These are phyloP conservation scores for Colletotrichum navitas DNA, from an alignment of 2,329 filamentous ascomycete genomes.

Conservation along the genomic window DNA sequence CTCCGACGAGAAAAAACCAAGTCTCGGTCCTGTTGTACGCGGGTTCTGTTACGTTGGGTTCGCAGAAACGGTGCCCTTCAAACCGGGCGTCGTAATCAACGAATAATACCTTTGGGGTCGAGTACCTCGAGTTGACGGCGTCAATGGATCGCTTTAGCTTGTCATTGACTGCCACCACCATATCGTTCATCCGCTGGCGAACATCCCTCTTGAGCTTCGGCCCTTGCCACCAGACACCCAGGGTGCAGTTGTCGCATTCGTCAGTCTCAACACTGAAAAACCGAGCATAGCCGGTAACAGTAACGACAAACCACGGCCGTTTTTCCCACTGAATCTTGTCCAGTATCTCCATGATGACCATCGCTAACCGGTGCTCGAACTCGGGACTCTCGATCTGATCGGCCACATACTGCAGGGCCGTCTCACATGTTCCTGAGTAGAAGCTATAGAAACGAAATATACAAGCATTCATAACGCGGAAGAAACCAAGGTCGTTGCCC, in stretches of 20 bases:
- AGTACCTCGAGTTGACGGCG: constrained; percentile 54
- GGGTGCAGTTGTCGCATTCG: constrained; percentile 58
- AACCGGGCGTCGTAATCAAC: constrained; percentile 60
- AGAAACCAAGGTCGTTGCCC: constrained; percentile 64
- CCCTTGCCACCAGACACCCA: constrained; percentile 61
- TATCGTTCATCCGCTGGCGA: constrained; percentile 57
- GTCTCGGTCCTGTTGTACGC: constrained; percentile 58
- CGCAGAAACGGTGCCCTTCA: constrained; percentile 61
- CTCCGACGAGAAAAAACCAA: constrained; percentile 64
- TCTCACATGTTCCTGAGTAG: constrained; percentile 60
- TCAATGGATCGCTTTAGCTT: constrained; percentile 54
- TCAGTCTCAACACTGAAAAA: constrained; percentile 62
- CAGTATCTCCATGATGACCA: constrained; percentile 59
- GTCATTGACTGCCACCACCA: constrained; percentile 57
- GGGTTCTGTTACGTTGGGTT: constrained; percentile 56
- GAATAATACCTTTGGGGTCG: constrained; percentile 55
- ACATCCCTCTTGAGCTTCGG: constrained; percentile 56
- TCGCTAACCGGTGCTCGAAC: constrained; percentile 55
- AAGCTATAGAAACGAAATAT: constrained; percentile 64
- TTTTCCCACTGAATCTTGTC: constrained; percentile 60
- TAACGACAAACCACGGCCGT: constrained; percentile 56
- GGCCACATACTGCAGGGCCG: constrained; percentile 53
- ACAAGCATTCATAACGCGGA: constrained; percentile 63
- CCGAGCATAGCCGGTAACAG: constrained; percentile 62
- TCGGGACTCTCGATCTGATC: constrained; percentile 50